Base-by-base conservation (phyloP, 2,329 filamentous ascomycete genomes). In the Dothideomycetidae sp. region DNA sequence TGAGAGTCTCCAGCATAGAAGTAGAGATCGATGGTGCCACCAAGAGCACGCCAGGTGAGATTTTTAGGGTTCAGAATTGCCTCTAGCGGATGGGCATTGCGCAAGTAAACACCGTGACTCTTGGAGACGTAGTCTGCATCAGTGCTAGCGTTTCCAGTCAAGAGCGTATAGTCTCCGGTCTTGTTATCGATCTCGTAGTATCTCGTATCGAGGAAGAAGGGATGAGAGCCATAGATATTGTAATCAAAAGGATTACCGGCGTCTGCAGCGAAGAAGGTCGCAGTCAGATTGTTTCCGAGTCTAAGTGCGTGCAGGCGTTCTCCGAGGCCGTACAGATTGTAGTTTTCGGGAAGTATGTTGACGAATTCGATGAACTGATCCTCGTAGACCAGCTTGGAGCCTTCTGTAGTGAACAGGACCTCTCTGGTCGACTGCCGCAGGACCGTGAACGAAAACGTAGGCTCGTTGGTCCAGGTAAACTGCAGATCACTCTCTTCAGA, bases 321-420 rank as follows among this genome's bases (percentile, higher is more conserved):
- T 11, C 78, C 79, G 17, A 86, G 61, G 1, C 81, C 81, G 43
- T 84, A 83, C 0, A 84, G 53, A 45, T 85, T 84, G 56, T 84
- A 84, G 34, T 79, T 69, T 41, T 78, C 66, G 0, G 79, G 79
- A 10, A 84, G 54, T 16, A 64, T 53, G 12, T 75, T 77, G 4
- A 67, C 67, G 46, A 86, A 78, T 48, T 85, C 81, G 29, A 85
- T 70, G 54, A 83, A 86, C 48, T 86, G 81, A 46, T 85, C 70
- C 50, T 84, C 78, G 48, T 73, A 86, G 0, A 86, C 71, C 10
- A 86, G 57, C 9, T 71, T 67, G 2, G 64, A 71, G 3, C 73
- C 75, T 12, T 63, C 57, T 0, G 79, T 84, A 9, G 71, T 69
- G 52, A 84, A 85, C 0, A 86, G 58, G 0, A 74, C 64, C 50